Percentiles rank a stretch among this genome's conserved stretches.
phyloP scores from a whole-genome alignment of 306 rosid genomes.

The Alnus glutinosa region DNA sequence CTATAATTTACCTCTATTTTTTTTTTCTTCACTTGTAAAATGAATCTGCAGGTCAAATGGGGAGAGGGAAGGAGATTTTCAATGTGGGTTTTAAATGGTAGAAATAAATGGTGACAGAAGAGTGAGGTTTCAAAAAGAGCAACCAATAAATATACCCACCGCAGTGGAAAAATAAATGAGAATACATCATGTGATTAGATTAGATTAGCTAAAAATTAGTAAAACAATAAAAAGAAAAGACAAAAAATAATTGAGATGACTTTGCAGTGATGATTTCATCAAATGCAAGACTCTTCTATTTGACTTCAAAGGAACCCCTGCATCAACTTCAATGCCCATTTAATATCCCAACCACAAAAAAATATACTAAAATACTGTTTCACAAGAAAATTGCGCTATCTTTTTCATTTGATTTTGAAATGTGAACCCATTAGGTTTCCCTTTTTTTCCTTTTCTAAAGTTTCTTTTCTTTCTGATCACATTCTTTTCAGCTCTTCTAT shows the following conservation, averaged over 20 bases:
- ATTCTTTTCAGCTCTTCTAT: conserved; percentile 48
- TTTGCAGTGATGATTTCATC: conserved; percentile 24
- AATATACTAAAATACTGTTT: conserved; percentile 1
- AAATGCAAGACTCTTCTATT: conserved; percentile 30
- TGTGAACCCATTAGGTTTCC: conserved; percentile 18
- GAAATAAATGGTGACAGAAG: conserved; percentile 40
- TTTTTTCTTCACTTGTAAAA: conserved; percentile 11
- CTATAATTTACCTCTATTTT: conserved; percentile 24
- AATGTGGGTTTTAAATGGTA: not conserved
- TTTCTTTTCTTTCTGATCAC: conserved; percentile 21
- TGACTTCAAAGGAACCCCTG: conserved; percentile 43
- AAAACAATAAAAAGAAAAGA: not conserved
- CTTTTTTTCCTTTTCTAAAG: conserved; percentile 4
- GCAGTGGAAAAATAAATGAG: conserved; percentile 23
- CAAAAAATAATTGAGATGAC: not conserved
- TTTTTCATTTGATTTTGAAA: conserved; percentile 24
- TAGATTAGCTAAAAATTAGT: conserved; percentile 15
- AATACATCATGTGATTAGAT: conserved; percentile 23
- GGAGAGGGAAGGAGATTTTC: conserved; percentile 17
- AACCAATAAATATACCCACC: conserved; percentile 7
- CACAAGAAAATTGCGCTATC: conserved; percentile 17
- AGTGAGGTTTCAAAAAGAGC: conserved; percentile 23
- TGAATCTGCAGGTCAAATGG: conserved; percentile 34
- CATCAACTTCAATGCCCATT: conserved; percentile 59
- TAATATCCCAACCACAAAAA: conserved; percentile 24